phyloP scores from a whole-genome alignment of 305 asterid genomes.

The Solanum hybrid region DNA sequence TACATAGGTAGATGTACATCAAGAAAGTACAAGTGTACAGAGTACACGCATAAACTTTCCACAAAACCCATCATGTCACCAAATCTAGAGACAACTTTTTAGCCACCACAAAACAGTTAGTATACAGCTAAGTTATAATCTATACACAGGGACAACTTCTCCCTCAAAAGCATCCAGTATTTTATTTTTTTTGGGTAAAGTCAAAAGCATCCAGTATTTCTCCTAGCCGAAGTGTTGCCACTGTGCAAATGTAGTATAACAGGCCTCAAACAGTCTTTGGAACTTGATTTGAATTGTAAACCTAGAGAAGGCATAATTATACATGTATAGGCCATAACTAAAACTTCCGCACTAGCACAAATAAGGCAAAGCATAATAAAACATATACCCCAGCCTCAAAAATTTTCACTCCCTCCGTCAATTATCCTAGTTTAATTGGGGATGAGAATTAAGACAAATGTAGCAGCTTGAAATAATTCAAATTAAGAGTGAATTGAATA shows the following conservation, averaged over 20 bases:
- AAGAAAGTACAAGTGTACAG: neutral
- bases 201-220: neutral
- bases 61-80: neutral
- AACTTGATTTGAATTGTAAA: neutral
- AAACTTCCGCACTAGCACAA: neutral
- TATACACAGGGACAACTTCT: neutral
- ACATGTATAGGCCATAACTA: neutral
- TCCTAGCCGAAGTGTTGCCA: neutral
- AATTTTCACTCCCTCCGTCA: neutral
- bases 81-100: neutral
- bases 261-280: neutral
- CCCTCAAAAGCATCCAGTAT: neutral
- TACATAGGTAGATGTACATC: neutral
- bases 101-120: neutral
- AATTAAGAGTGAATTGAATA: neutral
- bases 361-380: neutral
- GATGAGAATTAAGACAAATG: neutral
- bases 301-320: neutral
- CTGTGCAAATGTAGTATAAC: neutral
- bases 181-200: neutral
- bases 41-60: neutral
- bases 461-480: neutral
- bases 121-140: neutral
- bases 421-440: neutral
- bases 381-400: neutral